Conservation (phyloP, 2,329 filamentous ascomycete species). For the Colletotrichum sp. region DNA sequence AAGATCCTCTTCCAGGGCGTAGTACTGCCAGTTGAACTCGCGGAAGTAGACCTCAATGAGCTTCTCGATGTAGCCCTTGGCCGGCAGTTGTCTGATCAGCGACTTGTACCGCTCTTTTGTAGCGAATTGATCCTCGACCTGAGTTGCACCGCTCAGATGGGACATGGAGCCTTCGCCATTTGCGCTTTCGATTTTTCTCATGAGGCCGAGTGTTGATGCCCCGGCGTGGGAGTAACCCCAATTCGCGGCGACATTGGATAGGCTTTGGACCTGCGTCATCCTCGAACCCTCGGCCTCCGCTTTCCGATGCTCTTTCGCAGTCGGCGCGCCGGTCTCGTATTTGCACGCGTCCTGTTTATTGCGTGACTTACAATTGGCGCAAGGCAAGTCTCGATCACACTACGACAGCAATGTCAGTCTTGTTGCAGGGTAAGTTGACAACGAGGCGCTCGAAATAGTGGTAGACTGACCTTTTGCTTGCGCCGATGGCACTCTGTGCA, state of each 20-base stretch:
- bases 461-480: conserved; percentile 57
- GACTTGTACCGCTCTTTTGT: conserved; percentile 63
- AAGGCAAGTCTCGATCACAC: conserved; percentile 66
- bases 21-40: conserved; percentile 67
- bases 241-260: conserved; percentile 48
- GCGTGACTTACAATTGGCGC: conserved; percentile 63
- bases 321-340: conserved; percentile 59
- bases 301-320: conserved; percentile 40
- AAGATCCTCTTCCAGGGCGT: conserved; percentile 56
- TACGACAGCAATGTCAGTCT: conserved; percentile 27
- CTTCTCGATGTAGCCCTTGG: conserved; percentile 57
- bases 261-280: conserved; percentile 30
- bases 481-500: conserved; percentile 69
- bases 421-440: neutral
- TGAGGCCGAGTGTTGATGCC: conserved; percentile 58
- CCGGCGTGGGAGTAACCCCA: conserved; percentile 60
- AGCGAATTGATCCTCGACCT: conserved; percentile 39
- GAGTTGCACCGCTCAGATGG: conserved; percentile 30
- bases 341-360: conserved; percentile 61
- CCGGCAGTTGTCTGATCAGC: conserved; percentile 62
- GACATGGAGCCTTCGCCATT: conserved; percentile 37
- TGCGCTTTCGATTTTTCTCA: conserved; percentile 58
- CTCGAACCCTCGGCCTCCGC: conserved; percentile 23
- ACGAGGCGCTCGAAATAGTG: neutral
- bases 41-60: conserved; percentile 60